Evolutionary conservation across 805 yeast species (phyloP).

Genomic region (Starmerella apis): DNA sequence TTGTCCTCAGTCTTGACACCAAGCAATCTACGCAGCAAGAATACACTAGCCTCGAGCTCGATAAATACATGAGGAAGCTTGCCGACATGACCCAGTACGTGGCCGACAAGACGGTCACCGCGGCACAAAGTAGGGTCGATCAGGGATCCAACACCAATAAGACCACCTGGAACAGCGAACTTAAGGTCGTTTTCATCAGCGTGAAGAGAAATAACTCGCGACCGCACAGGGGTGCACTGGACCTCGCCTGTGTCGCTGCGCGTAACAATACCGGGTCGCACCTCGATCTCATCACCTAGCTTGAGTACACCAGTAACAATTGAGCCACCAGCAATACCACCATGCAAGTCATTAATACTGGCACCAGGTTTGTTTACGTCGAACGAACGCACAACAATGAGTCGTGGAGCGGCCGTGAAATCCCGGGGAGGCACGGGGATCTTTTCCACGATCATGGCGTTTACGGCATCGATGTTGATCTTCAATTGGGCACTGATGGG

Average conservation of each 20-base stretch:
- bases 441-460: constrained; percentile 86
- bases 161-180: constrained; percentile 99
- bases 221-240: constrained; percentile 91
- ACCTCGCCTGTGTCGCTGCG: constrained; percentile 71
- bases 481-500: constrained; percentile 98
- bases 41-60: constrained; percentile 94
- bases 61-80: constrained; percentile 92
- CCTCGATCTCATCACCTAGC: constrained; percentile 96
- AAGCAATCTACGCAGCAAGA: constrained; percentile 86
- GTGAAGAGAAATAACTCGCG: constrained; percentile 83
- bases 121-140: constrained; percentile 98
- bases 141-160: constrained; percentile 98
- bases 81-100: constrained; percentile 96
- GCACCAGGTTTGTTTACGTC: constrained; percentile 99
- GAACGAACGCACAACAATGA: constrained; percentile 94
- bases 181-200: constrained; percentile 97
- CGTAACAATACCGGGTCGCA: constrained; percentile 97
- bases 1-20: constrained; percentile 98
- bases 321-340: constrained; percentile 99
- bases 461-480: constrained; percentile 97
- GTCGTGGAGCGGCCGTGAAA: constrained; percentile 83
- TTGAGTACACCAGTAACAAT: constrained; percentile 93
- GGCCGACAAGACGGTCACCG: constrained; percentile 98
- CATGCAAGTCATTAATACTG: constrained; percentile 90
- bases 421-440: constrained; percentile 97